Percentiles rank a stretch among this genome's conserved stretches.
Conservation (phyloP, 1,284 basidiomycete species). For the Boletus mariae region DNA sequence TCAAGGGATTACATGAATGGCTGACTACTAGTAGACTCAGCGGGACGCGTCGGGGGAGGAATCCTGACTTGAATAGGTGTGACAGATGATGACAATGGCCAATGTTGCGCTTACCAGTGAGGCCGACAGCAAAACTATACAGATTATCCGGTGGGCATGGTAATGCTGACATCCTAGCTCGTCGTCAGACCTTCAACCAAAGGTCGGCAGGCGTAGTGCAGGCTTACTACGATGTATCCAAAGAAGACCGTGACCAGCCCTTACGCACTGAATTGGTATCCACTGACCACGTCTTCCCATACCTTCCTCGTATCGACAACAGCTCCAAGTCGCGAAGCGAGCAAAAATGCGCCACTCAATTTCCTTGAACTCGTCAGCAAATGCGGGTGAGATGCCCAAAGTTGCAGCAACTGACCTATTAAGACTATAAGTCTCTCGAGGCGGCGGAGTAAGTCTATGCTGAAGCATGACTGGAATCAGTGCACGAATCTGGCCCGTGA, state of each 20-base stretch:
- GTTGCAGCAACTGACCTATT: conserved; percentile 57
- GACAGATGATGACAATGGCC: neutral
- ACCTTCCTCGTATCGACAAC: conserved; percentile 66
- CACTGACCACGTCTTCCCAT: conserved; percentile 66
- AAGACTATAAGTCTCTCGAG: conserved; percentile 90
- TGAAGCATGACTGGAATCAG: conserved; percentile 91
- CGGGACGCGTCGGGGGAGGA: neutral
- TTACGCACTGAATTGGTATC: conserved; percentile 20
- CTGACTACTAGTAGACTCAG: neutral
- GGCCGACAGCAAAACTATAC: neutral
- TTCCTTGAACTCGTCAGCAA: conserved; percentile 48
- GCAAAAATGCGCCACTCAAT: conserved; percentile 89
- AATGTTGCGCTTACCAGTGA: neutral
- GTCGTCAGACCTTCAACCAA: neutral
- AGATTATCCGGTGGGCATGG: neutral
- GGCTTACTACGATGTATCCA: conserved; percentile 6
- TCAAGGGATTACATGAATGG: neutral
- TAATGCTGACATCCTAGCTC: neutral
- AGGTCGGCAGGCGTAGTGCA: neutral
- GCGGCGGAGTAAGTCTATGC: conserved; percentile 88
- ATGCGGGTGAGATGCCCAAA: neutral
- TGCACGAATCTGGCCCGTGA: conserved; percentile 71
- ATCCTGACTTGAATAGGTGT: no score
- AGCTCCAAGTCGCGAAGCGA: conserved; percentile 82
- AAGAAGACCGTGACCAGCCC: neutral